These are phyloP conservation scores for Triglochin maritima DNA, from an alignment of 106 monocot species.

Conservation along the genomic window DNA sequence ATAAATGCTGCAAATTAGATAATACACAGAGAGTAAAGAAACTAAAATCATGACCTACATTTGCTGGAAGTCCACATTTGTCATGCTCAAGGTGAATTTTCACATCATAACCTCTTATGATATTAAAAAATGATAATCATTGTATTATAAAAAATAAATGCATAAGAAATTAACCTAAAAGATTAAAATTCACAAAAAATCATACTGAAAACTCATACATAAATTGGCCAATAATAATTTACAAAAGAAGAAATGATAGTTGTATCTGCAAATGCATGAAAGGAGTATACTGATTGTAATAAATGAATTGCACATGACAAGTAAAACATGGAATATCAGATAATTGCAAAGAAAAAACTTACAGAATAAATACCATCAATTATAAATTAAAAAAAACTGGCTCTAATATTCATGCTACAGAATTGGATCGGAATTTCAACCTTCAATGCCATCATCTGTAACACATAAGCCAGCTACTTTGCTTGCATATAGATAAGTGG, in stretches of 20 bases:
- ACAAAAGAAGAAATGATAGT: conserved; percentile 1
- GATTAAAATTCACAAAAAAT: neutral
- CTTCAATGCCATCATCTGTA: conserved; percentile 37
- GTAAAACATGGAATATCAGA: too few relatives aligned
- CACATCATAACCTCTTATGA: conserved; percentile 51
- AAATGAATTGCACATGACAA: too few relatives aligned
- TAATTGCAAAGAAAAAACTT: too few relatives aligned
- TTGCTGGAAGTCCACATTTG: conserved; percentile 38
- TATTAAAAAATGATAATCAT: neutral
- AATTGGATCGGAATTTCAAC: conserved; percentile 14
- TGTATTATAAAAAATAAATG: neutral
- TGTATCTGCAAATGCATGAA: neutral
- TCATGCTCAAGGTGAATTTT: conserved; percentile 56
- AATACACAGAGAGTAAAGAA: neutral
- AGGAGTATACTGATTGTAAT: neutral
- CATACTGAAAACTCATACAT: neutral
- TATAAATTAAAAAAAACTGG: neutral
- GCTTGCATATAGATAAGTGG: conserved; percentile 51
- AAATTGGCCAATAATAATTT: conserved; percentile 2
- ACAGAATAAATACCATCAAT: neutral
- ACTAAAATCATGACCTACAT: conserved; percentile 25
- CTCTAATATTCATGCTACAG: neutral
- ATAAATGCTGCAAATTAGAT: neutral
- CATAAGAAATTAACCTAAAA: neutral
- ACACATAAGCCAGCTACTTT: conserved; percentile 32